These are phyloP conservation scores for Saturnispora kantuleensis DNA, from an alignment of 805 yeast genomes.

Conservation along the genomic window DNA sequence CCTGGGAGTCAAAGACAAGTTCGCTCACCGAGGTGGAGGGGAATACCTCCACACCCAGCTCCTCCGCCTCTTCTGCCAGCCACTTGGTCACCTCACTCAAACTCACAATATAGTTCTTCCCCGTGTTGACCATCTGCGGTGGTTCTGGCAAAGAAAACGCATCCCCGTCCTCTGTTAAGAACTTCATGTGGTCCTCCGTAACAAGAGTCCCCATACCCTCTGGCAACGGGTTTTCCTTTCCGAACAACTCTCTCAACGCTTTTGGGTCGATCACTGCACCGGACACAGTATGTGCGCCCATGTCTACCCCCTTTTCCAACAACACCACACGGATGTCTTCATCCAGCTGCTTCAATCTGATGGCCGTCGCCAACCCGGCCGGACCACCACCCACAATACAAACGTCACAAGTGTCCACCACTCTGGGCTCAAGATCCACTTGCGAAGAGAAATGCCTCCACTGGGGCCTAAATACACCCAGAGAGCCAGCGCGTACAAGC, in stretches of 20 bases:
- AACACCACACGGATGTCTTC: slow-evolving; percentile 69
- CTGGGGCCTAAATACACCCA: background rate
- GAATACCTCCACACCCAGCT: slow-evolving; percentile 85
- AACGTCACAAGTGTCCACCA: slow-evolving; percentile 81
- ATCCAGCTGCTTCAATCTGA: slow-evolving; percentile 77
- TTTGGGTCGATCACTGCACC: slow-evolving; percentile 93
- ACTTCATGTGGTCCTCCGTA: slow-evolving; percentile 63
- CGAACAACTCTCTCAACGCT: slow-evolving; percentile 76
- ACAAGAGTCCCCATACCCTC: slow-evolving; percentile 67
- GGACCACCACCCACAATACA: slow-evolving; percentile 98
- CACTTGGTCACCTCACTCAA: slow-evolving; percentile 72
- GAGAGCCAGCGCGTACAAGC: too few relatives aligned
- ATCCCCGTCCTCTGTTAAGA: slow-evolving; percentile 42
- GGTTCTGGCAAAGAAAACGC: slow-evolving; percentile 83
- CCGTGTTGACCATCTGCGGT: slow-evolving; percentile 75
- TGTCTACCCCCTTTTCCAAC: slow-evolving; percentile 84
- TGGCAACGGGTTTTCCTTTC: slow-evolving; percentile 57
- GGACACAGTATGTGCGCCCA: slow-evolving; percentile 86
- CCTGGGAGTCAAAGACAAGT: slow-evolving; percentile 52
- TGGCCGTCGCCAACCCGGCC: slow-evolving; percentile 93
- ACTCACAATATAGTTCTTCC: slow-evolving; percentile 77
- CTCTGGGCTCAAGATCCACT: slow-evolving; percentile 53
- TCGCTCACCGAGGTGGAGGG: slow-evolving; percentile 85
- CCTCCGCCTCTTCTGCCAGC: slow-evolving; percentile 84
- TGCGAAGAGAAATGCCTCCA: background rate